A percentile compares a stretch with the other conserved stretches of the same genome.
Conservation (phyloP, 176 grass and related monocot genomes). For the Ananas comosus region DNA sequence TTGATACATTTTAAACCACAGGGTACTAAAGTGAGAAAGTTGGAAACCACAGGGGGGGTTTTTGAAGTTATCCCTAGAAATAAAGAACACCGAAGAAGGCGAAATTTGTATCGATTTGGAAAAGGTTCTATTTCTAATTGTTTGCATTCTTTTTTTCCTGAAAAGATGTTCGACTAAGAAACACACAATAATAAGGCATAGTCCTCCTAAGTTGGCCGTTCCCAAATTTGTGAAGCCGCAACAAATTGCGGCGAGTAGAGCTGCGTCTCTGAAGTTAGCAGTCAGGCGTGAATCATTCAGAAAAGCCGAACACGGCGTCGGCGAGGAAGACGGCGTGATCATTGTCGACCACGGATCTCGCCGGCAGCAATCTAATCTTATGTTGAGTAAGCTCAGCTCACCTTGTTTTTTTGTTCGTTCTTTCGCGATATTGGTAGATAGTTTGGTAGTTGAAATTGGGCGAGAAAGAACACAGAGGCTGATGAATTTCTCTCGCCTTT, state of each 20-base stretch:
- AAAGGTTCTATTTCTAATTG: not conserved
- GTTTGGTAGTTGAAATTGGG: not conserved
- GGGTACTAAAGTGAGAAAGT: no score
- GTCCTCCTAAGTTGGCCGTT: not conserved
- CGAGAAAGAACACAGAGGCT: not conserved
- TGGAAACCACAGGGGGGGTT: no score
- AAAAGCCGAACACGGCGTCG: slow-evolving; percentile 20
- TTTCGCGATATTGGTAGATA: not conserved
- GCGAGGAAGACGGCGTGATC: slow-evolving; percentile 60
- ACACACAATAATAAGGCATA: not conserved
- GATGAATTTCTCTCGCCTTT: slow-evolving; percentile 8
- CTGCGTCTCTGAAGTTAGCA: slow-evolving; percentile 20
- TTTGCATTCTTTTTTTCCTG: slow-evolving; percentile 18
- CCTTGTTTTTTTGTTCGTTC: not conserved
- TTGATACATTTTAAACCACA: no score
- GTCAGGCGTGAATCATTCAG: not conserved
- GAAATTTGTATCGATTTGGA: no score
- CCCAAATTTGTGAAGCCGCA: slow-evolving; percentile 20
- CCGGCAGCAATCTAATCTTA: slow-evolving; percentile 74
- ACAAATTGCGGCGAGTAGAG: slow-evolving; percentile 21
- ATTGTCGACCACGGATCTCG: slow-evolving; percentile 95
- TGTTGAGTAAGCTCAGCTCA: slow-evolving; percentile 55
- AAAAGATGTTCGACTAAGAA: slow-evolving; percentile 11
- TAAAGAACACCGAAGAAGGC: no score
- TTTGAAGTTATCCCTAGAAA: no score